These are phyloP conservation scores for Cercospora sp. DNA, from an alignment of 2,329 filamentous ascomycete species.

Conservation along the genomic window DNA sequence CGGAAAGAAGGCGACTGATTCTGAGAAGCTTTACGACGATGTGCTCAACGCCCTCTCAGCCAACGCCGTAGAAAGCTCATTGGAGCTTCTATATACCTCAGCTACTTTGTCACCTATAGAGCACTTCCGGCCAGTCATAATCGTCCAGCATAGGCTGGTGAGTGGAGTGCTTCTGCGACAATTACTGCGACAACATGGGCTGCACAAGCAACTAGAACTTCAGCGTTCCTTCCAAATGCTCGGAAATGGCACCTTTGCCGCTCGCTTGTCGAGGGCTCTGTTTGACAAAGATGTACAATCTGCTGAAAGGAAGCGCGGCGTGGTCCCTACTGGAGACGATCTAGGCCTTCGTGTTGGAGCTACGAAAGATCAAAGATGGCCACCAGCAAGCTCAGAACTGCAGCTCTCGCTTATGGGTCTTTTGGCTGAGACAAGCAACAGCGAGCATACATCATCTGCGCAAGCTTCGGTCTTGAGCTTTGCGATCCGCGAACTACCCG, in stretches of 20 bases:
- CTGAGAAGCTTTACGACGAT: constrained; percentile 2
- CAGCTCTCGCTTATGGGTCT: constrained; percentile 78
- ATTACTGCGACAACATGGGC: constrained; percentile 71
- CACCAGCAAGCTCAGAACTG: constrained; percentile 91
- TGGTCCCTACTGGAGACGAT: constrained; percentile 65
- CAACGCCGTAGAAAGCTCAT: background rate
- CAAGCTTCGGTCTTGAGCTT: constrained; percentile 59
- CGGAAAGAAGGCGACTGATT: background rate
- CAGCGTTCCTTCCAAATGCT: constrained; percentile 81
- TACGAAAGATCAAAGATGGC: constrained; percentile 71
- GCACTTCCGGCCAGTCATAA: constrained; percentile 58
- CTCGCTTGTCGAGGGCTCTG: constrained; percentile 74
- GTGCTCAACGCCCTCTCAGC: background rate
- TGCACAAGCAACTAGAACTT: constrained; percentile 70
- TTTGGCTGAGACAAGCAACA: constrained; percentile 11
- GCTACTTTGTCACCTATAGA: constrained; percentile 22
- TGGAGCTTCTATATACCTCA: background rate
- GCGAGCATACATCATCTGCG: background rate
- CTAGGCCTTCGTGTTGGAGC: constrained; percentile 84
- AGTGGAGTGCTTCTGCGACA: constrained; percentile 74
- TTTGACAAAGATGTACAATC: constrained; percentile 82
- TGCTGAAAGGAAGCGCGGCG: constrained; percentile 70
- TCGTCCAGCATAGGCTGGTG: constrained; percentile 72
- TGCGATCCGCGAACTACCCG: constrained; percentile 75
- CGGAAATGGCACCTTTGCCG: constrained; percentile 80